Evolutionary conservation across 257 asterid species (phyloP), one percentile per base, ranked within the genome.

Genomic region (Asclepias syriaca): DNA sequence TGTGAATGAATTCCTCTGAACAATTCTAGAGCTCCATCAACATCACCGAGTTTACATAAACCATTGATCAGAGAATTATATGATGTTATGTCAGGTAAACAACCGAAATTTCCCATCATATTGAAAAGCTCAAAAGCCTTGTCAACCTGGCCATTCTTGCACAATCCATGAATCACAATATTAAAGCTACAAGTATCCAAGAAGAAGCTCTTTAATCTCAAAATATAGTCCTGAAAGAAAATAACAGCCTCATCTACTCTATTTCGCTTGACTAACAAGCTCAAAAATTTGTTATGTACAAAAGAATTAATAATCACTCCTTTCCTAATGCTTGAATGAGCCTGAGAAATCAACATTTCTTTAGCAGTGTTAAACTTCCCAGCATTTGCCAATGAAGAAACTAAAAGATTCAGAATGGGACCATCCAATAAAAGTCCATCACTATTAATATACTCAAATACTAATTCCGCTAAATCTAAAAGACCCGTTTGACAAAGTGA

Each of bases 21-120:
- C 72, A 91, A 74, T 72, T 81, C 81, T 57, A 71, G 81, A 2
- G 92, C 98, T 75, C 86, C 87, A 46, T 79, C 88, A 61, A 80
- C 85, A 24, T 83, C 78, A 66, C 95, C 96, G 72, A 72, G 84
- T 71, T 81, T 84, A 77, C 96, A 88, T 60, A 89, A 72, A 74
- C 99, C 99, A 21, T 83, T 82, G 66, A 88, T 77, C 48, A 91
- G 88, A 24, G 90, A 88, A 72, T 90, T 94, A 63, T 85, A 94
- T 0, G 96, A 82, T 63, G 86, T 64, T 56, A 76, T 74, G 78
- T 94, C 97, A 3, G 97, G 96, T 71, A 70, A 76, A 79, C 92
- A 88, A 77, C 84, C 82, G 80, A 83, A 83, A 75, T 73, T 83
- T 76, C 72, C 77, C 98, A 94, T 92, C 37, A 70, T 72, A 69